Evolutionary conservation across 192 early-diverging fungal genomes (phyloP).

Genomic region (Podila horticola): DNA sequence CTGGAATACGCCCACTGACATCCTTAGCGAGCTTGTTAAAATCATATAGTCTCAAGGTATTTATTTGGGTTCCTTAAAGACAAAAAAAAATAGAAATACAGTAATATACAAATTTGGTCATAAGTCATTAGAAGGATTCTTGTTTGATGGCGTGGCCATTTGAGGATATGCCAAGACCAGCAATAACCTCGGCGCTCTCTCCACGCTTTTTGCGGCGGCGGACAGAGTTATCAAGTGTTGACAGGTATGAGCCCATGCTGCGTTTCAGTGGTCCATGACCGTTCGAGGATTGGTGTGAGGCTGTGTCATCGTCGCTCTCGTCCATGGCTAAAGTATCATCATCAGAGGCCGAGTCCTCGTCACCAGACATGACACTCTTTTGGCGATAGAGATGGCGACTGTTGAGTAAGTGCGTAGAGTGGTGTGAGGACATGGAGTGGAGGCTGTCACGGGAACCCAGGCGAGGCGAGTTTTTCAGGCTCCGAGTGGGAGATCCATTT

Average conservation of each 20-base stretch:
- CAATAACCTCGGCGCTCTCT: conserved; percentile 39
- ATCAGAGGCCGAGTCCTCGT: conserved; percentile 43
- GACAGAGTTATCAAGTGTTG: conserved; percentile 24
- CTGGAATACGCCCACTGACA: conserved; percentile 21
- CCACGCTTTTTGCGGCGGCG: conserved; percentile 48
- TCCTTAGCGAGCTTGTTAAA: conserved; percentile 6
- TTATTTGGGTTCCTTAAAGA: neutral
- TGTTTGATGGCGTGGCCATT: conserved; percentile 31
- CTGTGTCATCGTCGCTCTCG: conserved; percentile 31
- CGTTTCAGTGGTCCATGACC: conserved; percentile 49
- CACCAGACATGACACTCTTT: conserved; percentile 39
- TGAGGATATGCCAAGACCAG: conserved; percentile 21
- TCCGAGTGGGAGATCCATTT: conserved; percentile 31
- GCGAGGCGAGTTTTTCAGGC: conserved; percentile 40
- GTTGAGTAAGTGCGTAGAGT: conserved; percentile 1
- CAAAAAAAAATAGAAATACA: neutral
- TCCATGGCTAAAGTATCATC: conserved; percentile 28
- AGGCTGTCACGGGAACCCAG: conserved; percentile 18
- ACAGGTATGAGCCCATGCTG: conserved; percentile 31
- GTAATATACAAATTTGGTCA: neutral
- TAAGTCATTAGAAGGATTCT: conserved; percentile 35
- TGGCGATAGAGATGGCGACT: conserved; percentile 43
- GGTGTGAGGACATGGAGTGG: conserved; percentile 6
- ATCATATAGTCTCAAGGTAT: neutral
- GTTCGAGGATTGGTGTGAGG: neutral